Evolutionary conservation across 352 stramenopile species (phyloP), one percentile per base, ranked within the genome.

Genomic region (Albugo laibachii): DNA sequence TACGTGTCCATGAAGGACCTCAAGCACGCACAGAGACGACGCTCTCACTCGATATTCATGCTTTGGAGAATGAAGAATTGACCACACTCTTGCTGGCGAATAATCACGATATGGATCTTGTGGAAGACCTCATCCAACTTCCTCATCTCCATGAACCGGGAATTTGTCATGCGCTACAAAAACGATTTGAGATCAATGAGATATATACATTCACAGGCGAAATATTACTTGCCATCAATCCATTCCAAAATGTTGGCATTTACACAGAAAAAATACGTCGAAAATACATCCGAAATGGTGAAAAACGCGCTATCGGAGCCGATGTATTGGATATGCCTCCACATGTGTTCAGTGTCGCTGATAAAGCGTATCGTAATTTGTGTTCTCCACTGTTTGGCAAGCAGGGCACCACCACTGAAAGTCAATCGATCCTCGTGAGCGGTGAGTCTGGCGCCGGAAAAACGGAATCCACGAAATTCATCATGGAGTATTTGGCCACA

Each of bases 401-500:
- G 8, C 3, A 31, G 24, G 24, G 24, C 3, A 62, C 83, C 16
- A 56, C 57, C 10, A 62, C 58, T 19, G 63, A 61, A 5, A 81
- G 97, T 65, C 87, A 97, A 64, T 89, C 77, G 11, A 93, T 96
- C 40, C 63, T 97, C 13, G 88, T 97, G 14, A 93, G 73, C 31
- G 86, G 86, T 35, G 86, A 96, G 63, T 85, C 59, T 48, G 93
- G 93, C 31, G 92, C 93, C 12, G 92, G 92, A 34, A 98, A 98
- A 66, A 97, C 93, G 13, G 93, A 97, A 47, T 94, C 83, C 12
- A 97, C 93, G 35, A 98, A 98, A 66, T 83, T 96, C 52, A 76
- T 96, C 19, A 91, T 98, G 69, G 71, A 95, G 52, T 97, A 96
- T 59, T 60, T 97, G 20, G 86, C 92, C 6, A 94, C 79, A 27